phyloP scores from a whole-genome alignment of 257 asterid genomes.

The Primulina tabacum region DNA sequence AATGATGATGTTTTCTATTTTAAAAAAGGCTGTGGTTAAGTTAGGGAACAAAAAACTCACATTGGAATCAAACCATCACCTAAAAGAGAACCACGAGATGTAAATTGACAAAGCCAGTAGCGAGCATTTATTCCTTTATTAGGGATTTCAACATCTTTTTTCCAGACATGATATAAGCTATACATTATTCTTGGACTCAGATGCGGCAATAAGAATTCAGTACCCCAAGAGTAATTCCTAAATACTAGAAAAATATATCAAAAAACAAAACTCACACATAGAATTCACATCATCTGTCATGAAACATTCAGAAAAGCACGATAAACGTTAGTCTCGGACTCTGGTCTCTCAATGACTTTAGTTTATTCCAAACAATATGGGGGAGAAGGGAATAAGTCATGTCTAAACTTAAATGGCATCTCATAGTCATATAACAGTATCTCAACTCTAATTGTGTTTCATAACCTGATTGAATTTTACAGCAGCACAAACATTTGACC shows the following conservation, averaged over 20 bases:
- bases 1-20: background rate
- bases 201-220: background rate
- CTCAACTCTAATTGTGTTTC: background rate
- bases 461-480: conserved; percentile 1
- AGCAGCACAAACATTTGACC: background rate
- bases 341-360: background rate
- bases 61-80: background rate
- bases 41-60: background rate
- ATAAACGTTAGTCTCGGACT: background rate
- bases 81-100: background rate
- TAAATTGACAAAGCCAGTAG: conserved; percentile 5
- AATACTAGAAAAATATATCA: background rate
- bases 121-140: conserved; percentile 3
- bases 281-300: background rate
- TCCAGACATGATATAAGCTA: background rate
- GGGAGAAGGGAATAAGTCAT: background rate
- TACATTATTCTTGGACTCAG: background rate
- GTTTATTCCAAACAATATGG: background rate
- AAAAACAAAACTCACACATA: background rate
- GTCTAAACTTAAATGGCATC: background rate
- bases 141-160: background rate
- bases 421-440: background rate
- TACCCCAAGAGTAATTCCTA: background rate
- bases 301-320: background rate
- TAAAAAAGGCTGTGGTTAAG: background rate